Base-by-base conservation (phyloP, 1,284 basidiomycete species). In the Sutorius eximius region DNA sequence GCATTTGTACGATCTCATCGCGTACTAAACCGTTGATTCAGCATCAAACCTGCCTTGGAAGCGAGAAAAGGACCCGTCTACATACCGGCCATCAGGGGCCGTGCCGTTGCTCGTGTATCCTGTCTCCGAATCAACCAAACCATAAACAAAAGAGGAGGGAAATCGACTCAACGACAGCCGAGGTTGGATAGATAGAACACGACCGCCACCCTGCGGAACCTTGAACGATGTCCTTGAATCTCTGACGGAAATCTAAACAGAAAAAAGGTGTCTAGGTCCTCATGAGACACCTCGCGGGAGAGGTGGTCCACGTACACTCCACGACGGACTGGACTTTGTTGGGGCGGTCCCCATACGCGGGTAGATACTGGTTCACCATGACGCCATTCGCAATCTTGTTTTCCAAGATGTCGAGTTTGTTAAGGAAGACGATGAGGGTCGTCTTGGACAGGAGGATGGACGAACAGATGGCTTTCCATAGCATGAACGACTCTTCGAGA, bases 391-490 rank as follows among this genome's bases (percentile, higher is more conserved):
- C 68, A 18, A 87, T 77, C 72, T 87, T 87, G 5, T 6, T 27
- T 27, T 27, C 24, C 24, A 27, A 27, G 5, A 15, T 34, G 13
- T 34, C 15, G 13, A 15, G 15, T 34, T 87, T 87, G 64, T 83
- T 83, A 53, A 85, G 70, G 64, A 86, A 86, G 48, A 87, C 69
- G 38, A 88, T 79, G 24, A 87, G 74, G 56, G 82, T 78, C 18
- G 85, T 83, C 45, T 73, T 70, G 49, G 76, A 76, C 45, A 87
- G 69, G 12, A 87, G 74, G 52, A 73, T 75, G 55, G 81, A 82
- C 27, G 78, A 77, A 51, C 83, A 78, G 42, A 86, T 74, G 27
- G 78, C 76, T 65, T 81, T 83, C 85, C 85, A 87, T 5, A 87
- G 68, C 22, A 81, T 70, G 48, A 86, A 77, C 6, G 83, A 83